Evolutionary conservation across 2,329 filamentous ascomycete species (phyloP).

Genomic region (Cadophora sp.): DNA sequence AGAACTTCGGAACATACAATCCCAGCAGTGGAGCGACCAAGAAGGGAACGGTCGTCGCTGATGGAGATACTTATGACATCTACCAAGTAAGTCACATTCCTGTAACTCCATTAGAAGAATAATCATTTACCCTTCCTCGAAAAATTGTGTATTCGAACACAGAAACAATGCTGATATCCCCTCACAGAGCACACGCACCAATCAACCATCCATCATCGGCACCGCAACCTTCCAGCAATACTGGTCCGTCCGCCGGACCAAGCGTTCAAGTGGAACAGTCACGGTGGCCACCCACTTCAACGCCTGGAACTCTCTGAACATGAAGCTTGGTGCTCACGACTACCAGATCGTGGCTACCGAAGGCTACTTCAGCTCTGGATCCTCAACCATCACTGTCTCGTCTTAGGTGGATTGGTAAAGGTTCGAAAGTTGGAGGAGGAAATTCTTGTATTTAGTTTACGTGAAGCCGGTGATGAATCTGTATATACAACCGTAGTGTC

Average conservation of each 20-base stretch:
- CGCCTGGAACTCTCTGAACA: slow-evolving; percentile 56
- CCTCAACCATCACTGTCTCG: slow-evolving; percentile 28
- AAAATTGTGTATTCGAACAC: background rate
- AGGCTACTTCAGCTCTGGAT: slow-evolving; percentile 28
- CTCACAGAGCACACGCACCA: slow-evolving; percentile 45
- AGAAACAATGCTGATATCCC: background rate
- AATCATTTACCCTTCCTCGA: too few species aligned
- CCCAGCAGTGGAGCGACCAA: slow-evolving; percentile 54
- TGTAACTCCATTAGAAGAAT: too few species aligned
- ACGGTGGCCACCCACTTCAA: slow-evolving; percentile 58
- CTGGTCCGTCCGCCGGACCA: slow-evolving; percentile 57
- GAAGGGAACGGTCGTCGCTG: slow-evolving; percentile 57
- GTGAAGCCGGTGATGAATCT: background rate
- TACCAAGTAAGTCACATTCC: slow-evolving; percentile 37
- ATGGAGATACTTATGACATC: slow-evolving; percentile 59
- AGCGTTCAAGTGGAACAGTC: slow-evolving; percentile 58
- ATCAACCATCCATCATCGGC: slow-evolving; percentile 54
- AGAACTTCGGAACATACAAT: slow-evolving; percentile 58
- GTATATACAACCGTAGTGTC: background rate
- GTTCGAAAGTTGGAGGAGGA: background rate
- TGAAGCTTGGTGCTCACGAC: slow-evolving; percentile 54
- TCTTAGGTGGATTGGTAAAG: background rate
- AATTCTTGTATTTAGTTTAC: slow-evolving; percentile 1
- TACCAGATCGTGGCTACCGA: slow-evolving; percentile 55
- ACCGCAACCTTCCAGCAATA: slow-evolving; percentile 59